Evolutionary conservation across 257 asterid genomes (phyloP), one percentile per base, ranked within the genome.

Genomic region (Parsonsia alboflavescens): DNA sequence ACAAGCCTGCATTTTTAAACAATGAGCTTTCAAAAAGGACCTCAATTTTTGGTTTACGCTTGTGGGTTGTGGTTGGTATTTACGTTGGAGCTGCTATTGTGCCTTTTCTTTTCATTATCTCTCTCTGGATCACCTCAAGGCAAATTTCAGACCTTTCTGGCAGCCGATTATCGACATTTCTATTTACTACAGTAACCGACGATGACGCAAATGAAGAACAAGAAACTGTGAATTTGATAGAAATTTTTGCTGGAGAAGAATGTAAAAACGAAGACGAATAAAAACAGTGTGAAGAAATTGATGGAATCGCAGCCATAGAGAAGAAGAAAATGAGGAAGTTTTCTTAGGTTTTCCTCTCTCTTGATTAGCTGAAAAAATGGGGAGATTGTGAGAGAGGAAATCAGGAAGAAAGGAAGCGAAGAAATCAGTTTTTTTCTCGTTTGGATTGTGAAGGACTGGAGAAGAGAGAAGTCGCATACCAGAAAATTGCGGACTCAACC

Each of bases 21-120:
- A 83, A 89, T 57, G 79, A 83, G 80, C 87, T 91, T 9, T 89
- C 96, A 0, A 88, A 83, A 45, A 80, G 84, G 73, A 91, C 97
- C 71, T 88, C 97, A 4, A 88, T 93, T 13, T 89, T 93, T 81
- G 97, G 97, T 33, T 41, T 93, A 21, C 90, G 91, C 6, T 81
- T 93, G 59, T 86, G 96, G 97, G 96, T 89, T 1, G 90, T 93
- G 7, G 61, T 89, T 59, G 97, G 97, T 59, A 87, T 93, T 64
- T 89, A 93, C 71, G 92, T 91, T n/a, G 96, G 95, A n/a, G 93
- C 93, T 22, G 93, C 91, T 10, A 73, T 91, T 24, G 97, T 89
- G 68, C 72, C 89, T 36, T 50, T 89, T 13, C 88, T 92, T 76
- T 91, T 91, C 75, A 83, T 93, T 52, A 75, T 89, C 75, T 88